Evolutionary conservation across 2,329 filamentous ascomycete species (phyloP), one percentile per base, ranked within the genome.

Genomic region (Penicillium sclerotiorum): DNA sequence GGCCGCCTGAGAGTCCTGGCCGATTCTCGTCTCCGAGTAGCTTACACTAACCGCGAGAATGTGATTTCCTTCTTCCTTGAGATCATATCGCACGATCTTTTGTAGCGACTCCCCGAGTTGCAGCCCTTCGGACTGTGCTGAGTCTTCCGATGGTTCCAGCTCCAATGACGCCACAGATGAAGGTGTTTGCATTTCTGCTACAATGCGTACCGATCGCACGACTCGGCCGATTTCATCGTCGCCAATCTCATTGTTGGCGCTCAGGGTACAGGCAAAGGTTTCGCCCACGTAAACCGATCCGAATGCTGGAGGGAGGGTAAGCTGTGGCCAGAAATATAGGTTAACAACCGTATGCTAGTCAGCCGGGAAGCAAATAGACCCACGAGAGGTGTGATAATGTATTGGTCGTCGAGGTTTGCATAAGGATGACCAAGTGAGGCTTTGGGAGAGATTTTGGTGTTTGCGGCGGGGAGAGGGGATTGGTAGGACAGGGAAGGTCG

Each of bases 211-310:
- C 49, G 88, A 88, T 55, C 84, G 87, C 33, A 95, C 85, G 38
- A 73, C 74, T 52, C 73, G 72, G 3, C 69, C 65, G 5, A 66
- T 64, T 8, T 72, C 66, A 21, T 69, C 64, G 7, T 71, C 57
- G 17, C 69, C 61, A 1, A 85, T 72, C 65, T 97, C 93, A 68
- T 96, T 93, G 76, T 96, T 96, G n/a, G 89, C 92, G 73, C 92
- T 96, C 18, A 97, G 80, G 1, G 93, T 96, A 73, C 94, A 99
- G 57, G 87, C 87, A 73, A 99, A 97, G 0, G 87, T 90, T 75
- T 97, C 92, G 62, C 94, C 94, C 17, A 97, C 93, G 69, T 96
- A 96, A 8, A 93, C 92, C 11, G 90, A 93, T 37, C 92, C 93
- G 69, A 99, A 97, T 0, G 90, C 88, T 13, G 91, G 87, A 8